phyloP scores from a whole-genome alignment of 768 basidiomycete species.

The Phanerochaete sordida region DNA sequence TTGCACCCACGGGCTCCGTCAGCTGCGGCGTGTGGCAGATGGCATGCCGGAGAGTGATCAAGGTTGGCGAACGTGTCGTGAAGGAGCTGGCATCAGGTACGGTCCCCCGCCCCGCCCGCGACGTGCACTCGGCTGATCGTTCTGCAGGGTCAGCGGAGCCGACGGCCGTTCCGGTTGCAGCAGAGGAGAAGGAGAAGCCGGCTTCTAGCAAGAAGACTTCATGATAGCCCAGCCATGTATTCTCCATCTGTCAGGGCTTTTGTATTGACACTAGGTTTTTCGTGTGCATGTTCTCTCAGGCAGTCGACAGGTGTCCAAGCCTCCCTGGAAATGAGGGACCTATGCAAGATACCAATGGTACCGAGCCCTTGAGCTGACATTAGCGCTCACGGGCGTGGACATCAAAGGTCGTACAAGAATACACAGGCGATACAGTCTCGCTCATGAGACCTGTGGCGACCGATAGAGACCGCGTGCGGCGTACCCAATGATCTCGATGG shows the following conservation, averaged over 20 bases:
- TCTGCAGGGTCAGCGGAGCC: conserved; percentile 15
- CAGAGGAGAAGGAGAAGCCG: conserved; percentile 14
- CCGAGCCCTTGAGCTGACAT: too few species aligned
- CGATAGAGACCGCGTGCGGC: neutral
- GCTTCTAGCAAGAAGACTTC: conserved; percentile 11
- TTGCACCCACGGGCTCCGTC: conserved; percentile 85
- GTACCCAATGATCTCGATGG: neutral
- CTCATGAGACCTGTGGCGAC: neutral
- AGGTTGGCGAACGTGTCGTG: conserved; percentile 68
- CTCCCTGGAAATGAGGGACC: too few species aligned
- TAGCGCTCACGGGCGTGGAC: too few species aligned
- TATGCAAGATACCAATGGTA: too few species aligned
- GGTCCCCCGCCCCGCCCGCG: conserved; percentile 9
- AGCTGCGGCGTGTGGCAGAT: conserved; percentile 95
- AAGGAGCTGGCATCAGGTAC: conserved; percentile 53
- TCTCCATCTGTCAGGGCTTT: neutral
- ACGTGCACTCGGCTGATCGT: neutral
- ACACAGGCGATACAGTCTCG: too few species aligned
- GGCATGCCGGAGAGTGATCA: conserved; percentile 85
- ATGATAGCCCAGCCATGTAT: neutral
- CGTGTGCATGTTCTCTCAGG: neutral
- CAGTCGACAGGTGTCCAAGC: too few species aligned
- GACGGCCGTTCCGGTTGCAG: conserved; percentile 16
- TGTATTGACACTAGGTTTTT: conserved; percentile 1
- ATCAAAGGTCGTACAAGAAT: neutral